These are phyloP conservation scores for Cyberlindnera petersonii DNA, from an alignment of 805 yeast genomes.

Conservation along the genomic window DNA sequence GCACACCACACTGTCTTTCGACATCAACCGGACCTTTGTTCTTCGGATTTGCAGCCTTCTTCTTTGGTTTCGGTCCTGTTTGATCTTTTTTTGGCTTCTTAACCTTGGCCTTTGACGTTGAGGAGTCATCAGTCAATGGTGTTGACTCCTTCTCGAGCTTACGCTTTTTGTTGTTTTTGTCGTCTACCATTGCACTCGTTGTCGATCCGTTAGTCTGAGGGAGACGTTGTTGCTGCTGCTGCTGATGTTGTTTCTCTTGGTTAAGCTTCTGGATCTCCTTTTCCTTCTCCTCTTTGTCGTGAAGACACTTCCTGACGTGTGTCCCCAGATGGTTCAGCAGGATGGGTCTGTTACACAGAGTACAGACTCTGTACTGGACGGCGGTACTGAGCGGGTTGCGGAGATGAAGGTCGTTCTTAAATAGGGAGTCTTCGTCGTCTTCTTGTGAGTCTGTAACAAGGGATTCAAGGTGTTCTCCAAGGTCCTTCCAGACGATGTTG, in stretches of 20 bases:
- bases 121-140: conserved; percentile 11
- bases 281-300: conserved; percentile 29
- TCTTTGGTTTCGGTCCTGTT: conserved; percentile 28
- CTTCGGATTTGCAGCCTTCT: conserved; percentile 45
- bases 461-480: conserved; percentile 30
- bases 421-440: conserved; percentile 9
- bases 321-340: conserved; percentile 33
- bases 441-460: conserved; percentile 16
- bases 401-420: conserved; percentile 22
- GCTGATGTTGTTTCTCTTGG: conserved; percentile 1
- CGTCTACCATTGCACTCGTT: background rate
- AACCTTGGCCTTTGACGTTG: conserved; percentile 11
- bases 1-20: conserved; percentile 94
- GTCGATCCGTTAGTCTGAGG: too few relatives aligned
- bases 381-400: conserved; percentile 36
- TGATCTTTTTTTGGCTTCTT: conserved; percentile 23
- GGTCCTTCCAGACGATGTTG: conserved; percentile 30
- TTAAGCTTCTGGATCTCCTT: conserved; percentile 3
- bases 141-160: conserved; percentile 21
- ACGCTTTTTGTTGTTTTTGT: conserved; percentile 17
- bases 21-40: conserved; percentile 84
- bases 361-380: conserved; percentile 43
- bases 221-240: background rate
- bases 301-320: conserved; percentile 39
- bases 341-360: conserved; percentile 44